Evolutionary conservation across 2,329 filamentous ascomycete genomes (phyloP).

Genomic region (Pseudophaeomoniella oleicola): DNA sequence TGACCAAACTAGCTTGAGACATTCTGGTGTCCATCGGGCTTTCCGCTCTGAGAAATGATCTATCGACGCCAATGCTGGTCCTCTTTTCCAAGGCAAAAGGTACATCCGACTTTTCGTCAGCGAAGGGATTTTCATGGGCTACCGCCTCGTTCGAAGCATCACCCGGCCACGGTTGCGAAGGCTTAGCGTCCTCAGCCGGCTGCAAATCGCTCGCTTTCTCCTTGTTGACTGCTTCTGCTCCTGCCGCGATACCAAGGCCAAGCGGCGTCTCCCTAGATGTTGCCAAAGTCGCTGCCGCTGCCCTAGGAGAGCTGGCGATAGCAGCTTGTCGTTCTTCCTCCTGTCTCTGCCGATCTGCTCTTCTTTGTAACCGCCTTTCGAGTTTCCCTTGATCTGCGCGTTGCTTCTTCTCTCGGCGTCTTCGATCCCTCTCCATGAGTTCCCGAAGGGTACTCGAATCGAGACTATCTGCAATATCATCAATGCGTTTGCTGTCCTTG

Average conservation of each 20-base stretch:
- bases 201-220: slow-evolving; percentile 4
- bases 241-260: background rate
- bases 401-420: slow-evolving; percentile 62
- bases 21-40: slow-evolving; percentile 33
- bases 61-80: slow-evolving; percentile 14
- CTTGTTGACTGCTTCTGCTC: background rate
- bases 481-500: slow-evolving; percentile 48
- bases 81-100: slow-evolving; percentile 14
- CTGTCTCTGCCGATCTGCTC: slow-evolving; percentile 41
- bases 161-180: background rate
- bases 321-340: slow-evolving; percentile 32
- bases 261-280: background rate
- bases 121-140: slow-evolving; percentile 5
- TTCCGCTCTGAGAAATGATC: slow-evolving; percentile 32
- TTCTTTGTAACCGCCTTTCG: slow-evolving; percentile 29
- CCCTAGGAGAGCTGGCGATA: background rate
- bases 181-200: slow-evolving; percentile 1
- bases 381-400: slow-evolving; percentile 52
- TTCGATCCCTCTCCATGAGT: slow-evolving; percentile 76
- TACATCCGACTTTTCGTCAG: slow-evolving; percentile 5
- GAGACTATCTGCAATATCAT: slow-evolving; percentile 66
- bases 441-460: slow-evolving; percentile 73
- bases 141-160: slow-evolving; percentile 7
- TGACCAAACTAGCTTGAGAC: slow-evolving; percentile 25
- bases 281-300: background rate